Percentiles rank a stretch among this genome's conserved stretches.
These are phyloP conservation scores for Picochlorum sp. DNA, from an alignment of 139 green algal genomes.

Conservation along the genomic window DNA sequence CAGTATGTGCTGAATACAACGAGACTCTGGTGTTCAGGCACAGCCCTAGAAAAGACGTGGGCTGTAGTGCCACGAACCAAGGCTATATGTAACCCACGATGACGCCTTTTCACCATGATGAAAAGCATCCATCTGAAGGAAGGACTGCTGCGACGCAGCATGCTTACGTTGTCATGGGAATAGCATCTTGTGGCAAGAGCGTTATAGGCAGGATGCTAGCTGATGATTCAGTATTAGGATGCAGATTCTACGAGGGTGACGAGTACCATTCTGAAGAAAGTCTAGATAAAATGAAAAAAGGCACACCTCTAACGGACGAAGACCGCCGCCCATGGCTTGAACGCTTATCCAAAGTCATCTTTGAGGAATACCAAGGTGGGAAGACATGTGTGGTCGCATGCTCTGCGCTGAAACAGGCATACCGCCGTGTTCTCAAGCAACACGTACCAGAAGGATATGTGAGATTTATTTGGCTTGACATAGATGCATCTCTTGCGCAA, in stretches of 20 bases:
- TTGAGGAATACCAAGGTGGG: too few species aligned
- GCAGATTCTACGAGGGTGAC: not conserved
- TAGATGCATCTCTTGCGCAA: not conserved
- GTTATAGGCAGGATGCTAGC: too few species aligned
- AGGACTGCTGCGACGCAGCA: too few species aligned
- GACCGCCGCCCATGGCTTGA: not conserved
- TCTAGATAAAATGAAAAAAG: not conserved
- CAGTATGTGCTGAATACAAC: too few species aligned
- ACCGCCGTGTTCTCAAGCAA: not conserved
- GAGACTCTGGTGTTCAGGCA: too few species aligned
- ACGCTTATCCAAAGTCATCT: not conserved
- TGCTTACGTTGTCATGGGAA: too few species aligned
- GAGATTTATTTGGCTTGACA: not conserved
- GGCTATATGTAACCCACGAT: too few species aligned
- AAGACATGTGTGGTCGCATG: not conserved
- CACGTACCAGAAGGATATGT: not conserved
- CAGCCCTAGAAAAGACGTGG: too few species aligned
- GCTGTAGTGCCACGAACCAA: too few species aligned
- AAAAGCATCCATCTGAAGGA: too few species aligned
- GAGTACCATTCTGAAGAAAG: not conserved
- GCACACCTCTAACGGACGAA: not conserved
- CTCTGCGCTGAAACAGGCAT: constrained; percentile 1
- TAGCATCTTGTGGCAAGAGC: too few species aligned
- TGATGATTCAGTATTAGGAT: not conserved
- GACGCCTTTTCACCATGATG: too few species aligned